Percentiles rank a stretch among this genome's conserved stretches.
phyloP scores from a whole-genome alignment of 2,329 filamentous ascomycete genomes.

The Beauveria caledonica region DNA sequence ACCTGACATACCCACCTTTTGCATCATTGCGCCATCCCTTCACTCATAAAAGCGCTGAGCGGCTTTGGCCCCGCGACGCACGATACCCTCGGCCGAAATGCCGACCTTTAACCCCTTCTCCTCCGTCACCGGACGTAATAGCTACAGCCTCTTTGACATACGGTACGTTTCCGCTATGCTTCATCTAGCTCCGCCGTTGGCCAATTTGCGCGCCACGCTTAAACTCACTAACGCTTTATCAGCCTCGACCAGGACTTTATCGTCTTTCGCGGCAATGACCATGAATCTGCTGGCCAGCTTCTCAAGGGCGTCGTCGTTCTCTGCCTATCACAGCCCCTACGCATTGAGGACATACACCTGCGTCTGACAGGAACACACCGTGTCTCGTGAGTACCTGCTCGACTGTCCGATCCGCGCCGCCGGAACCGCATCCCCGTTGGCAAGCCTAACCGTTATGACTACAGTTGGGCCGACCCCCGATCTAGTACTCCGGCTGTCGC shows the following conservation, averaged over 20 bases:
- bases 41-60: conserved; percentile 2
- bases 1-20: neutral
- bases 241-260: conserved; percentile 74
- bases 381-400: conserved; percentile 44
- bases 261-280: conserved; percentile 65
- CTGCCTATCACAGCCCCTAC: conserved; percentile 60
- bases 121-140: conserved; percentile 41
- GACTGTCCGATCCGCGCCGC: neutral
- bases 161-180: conserved; percentile 33
- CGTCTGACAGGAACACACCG: conserved; percentile 63
- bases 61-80: conserved; percentile 2
- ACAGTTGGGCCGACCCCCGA: conserved; percentile 44
- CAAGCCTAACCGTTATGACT: neutral
- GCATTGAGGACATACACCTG: conserved; percentile 65
- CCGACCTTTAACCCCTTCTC: conserved; percentile 49
- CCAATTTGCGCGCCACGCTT: neutral
- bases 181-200: neutral
- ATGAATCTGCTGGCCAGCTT: conserved; percentile 68
- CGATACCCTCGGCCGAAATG: conserved; percentile 29
- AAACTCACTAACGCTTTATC: conserved; percentile 13
- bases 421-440: neutral
- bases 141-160: conserved; percentile 49
- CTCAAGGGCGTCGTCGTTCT: conserved; percentile 67
- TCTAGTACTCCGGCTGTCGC: conserved; percentile 50
- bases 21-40: neutral